These are phyloP conservation scores for Myochromella boudieri DNA, from an alignment of 768 basidiomycete species.

Conservation along the genomic window DNA sequence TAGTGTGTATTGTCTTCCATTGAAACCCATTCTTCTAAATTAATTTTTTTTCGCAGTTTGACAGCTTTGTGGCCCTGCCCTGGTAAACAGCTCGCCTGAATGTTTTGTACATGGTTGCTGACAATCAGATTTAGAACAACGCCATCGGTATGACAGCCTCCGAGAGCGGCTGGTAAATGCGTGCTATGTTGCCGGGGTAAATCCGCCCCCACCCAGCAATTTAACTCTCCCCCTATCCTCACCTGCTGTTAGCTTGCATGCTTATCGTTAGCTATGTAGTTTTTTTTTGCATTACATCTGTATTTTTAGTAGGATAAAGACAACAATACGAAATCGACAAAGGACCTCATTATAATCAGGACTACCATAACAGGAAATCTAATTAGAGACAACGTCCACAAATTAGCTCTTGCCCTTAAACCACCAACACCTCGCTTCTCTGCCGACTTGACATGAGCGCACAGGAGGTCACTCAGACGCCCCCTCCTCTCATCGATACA, in stretches of 20 bases:
- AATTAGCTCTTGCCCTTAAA: slow-evolving; percentile 18
- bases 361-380: slow-evolving; percentile 20
- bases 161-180: slow-evolving; percentile 45
- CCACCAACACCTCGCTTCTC: slow-evolving; percentile 15
- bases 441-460: slow-evolving; percentile 14
- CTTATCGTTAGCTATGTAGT: slow-evolving; percentile 11
- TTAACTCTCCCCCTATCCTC: slow-evolving; percentile 30
- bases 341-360: slow-evolving; percentile 14
- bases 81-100: slow-evolving; percentile 35
- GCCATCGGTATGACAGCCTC: slow-evolving; percentile 44
- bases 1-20: slow-evolving; percentile 35
- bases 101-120: slow-evolving; percentile 9
- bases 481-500: slow-evolving; percentile 18
- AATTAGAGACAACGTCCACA: slow-evolving; percentile 22
- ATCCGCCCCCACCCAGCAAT: slow-evolving; percentile 40
- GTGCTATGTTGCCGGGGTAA: slow-evolving; percentile 47
- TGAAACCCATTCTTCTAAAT: slow-evolving; percentile 2
- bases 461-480: slow-evolving; percentile 9
- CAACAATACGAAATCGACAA: slow-evolving; percentile 1
- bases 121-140: slow-evolving; percentile 42
- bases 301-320: slow-evolving; percentile 10
- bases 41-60: slow-evolving; percentile 31
- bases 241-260: slow-evolving; percentile 26
- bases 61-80: slow-evolving; percentile 64
- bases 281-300: slow-evolving; percentile 8